Percentiles rank a stretch among this genome's conserved stretches.
These are phyloP conservation scores for Sclerotinia glacialis DNA, from an alignment of 2,329 filamentous ascomycete genomes.

Conservation along the genomic window DNA sequence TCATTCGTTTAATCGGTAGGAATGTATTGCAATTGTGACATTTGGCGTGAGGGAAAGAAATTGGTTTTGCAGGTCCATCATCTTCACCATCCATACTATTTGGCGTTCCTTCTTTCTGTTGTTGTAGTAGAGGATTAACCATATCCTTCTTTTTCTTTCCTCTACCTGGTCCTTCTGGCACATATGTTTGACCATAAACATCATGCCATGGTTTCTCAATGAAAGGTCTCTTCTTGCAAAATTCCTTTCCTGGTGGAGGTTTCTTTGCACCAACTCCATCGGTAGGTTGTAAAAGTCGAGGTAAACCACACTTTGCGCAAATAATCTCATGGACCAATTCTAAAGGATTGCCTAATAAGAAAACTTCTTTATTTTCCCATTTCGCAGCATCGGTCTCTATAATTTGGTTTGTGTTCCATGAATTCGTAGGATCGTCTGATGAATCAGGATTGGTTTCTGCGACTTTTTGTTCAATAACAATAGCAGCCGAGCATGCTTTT, in stretches of 20 bases:
- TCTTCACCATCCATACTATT: slow-evolving; percentile 48
- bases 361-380: slow-evolving; percentile 67
- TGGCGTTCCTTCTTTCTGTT: slow-evolving; percentile 39
- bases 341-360: slow-evolving; percentile 69
- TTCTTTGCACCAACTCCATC: slow-evolving; percentile 65
- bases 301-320: slow-evolving; percentile 72
- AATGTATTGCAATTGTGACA: slow-evolving; percentile 67
- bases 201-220: slow-evolving; percentile 74
- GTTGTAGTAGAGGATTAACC: slow-evolving; percentile 47
- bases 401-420: slow-evolving; percentile 44
- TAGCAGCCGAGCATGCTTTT: slow-evolving; percentile 62
- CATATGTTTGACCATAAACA: slow-evolving; percentile 80
- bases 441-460: slow-evolving; percentile 30
- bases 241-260: slow-evolving; percentile 65
- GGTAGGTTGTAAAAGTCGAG: slow-evolving; percentile 68
- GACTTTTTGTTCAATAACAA: slow-evolving; percentile 56
- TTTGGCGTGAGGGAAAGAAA: slow-evolving; percentile 63
- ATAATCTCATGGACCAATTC: slow-evolving; percentile 68
- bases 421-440: slow-evolving; percentile 44
- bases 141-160: slow-evolving; percentile 81
- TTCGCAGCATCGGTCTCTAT: slow-evolving; percentile 66
- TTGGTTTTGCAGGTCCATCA: slow-evolving; percentile 54
- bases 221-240: slow-evolving; percentile 78
- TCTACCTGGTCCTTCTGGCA: slow-evolving; percentile 69
- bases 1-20: slow-evolving; percentile 62